Percentiles rank a stretch among this genome's conserved stretches.
phyloP scores from a whole-genome alignment of 2,329 filamentous ascomycete species.

The Xylaria sp. region DNA sequence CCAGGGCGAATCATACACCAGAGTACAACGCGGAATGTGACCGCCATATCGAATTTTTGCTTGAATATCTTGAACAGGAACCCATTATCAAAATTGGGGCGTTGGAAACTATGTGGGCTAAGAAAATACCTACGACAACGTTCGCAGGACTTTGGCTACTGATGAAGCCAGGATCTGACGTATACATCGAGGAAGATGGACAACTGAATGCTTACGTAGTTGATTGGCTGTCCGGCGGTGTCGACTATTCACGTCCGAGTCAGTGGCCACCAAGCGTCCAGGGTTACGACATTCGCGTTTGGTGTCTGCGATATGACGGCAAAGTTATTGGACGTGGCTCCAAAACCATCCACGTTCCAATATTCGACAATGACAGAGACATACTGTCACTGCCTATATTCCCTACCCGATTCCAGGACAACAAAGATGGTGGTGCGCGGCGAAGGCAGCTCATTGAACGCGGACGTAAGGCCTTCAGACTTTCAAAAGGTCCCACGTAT shows the following conservation, averaged over 20 bases:
- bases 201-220: slow-evolving; percentile 38
- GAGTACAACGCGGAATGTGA: slow-evolving; percentile 36
- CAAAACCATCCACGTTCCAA: slow-evolving; percentile 23
- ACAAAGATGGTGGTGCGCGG: slow-evolving; percentile 23
- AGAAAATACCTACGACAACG: slow-evolving; percentile 35
- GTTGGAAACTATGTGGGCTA: slow-evolving; percentile 34
- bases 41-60: slow-evolving; percentile 34
- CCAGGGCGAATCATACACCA: slow-evolving; percentile 29
- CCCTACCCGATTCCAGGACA: slow-evolving; percentile 31
- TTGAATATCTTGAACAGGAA: slow-evolving; percentile 36
- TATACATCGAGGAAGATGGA: slow-evolving; percentile 34
- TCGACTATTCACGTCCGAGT: slow-evolving; percentile 21
- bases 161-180: slow-evolving; percentile 35
- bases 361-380: slow-evolving; percentile 34
- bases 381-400: slow-evolving; percentile 36
- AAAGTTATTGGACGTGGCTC: slow-evolving; percentile 27
- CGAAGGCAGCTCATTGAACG: slow-evolving; percentile 36
- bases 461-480: slow-evolving; percentile 29
- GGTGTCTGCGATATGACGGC: slow-evolving; percentile 35
- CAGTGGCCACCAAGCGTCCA: slow-evolving; percentile 21
- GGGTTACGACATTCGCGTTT: slow-evolving; percentile 28
- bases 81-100: slow-evolving; percentile 23
- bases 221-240: slow-evolving; percentile 28
- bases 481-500: slow-evolving; percentile 32
- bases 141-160: slow-evolving; percentile 37